These are phyloP conservation scores for Solanum neorickii DNA, from an alignment of 257 asterid genomes.

Conservation along the genomic window DNA sequence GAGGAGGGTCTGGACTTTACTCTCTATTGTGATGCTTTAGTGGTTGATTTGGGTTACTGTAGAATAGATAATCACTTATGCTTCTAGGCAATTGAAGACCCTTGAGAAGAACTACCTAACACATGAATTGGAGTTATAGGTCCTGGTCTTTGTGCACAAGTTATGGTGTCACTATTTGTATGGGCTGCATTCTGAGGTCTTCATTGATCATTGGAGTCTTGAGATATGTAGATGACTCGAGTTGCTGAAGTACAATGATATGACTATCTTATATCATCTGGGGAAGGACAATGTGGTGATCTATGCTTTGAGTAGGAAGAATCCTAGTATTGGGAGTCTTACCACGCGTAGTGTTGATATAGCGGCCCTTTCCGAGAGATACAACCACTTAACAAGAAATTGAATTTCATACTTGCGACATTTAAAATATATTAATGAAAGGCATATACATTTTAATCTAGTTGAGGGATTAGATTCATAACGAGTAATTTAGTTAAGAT, in stretches of 20 bases:
- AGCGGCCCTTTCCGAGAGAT: too few relatives aligned
- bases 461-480: too few relatives aligned
- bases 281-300: not conserved
- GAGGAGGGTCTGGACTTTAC: not conserved
- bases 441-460: too few relatives aligned
- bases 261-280: not conserved
- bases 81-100: not conserved
- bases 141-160: not conserved
- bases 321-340: not conserved
- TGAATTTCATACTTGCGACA: too few relatives aligned
- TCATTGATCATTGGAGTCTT: not conserved
- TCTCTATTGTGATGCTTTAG: not conserved
- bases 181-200: not conserved
- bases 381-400: too few relatives aligned
- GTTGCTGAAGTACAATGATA: not conserved
- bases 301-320: not conserved
- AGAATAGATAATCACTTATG: not conserved
- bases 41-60: not conserved
- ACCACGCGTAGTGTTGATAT: not conserved
- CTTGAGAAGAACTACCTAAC: not conserved
- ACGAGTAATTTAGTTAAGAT: too few relatives aligned
- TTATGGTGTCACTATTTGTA: not conserved
- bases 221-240: not conserved
- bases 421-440: too few relatives aligned
- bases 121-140: not conserved